Percentiles rank a stretch among this genome's conserved stretches.
Evolutionary conservation across 2,329 filamentous ascomycete genomes (phyloP).

Genomic region (Penicillium capsulatum): DNA sequence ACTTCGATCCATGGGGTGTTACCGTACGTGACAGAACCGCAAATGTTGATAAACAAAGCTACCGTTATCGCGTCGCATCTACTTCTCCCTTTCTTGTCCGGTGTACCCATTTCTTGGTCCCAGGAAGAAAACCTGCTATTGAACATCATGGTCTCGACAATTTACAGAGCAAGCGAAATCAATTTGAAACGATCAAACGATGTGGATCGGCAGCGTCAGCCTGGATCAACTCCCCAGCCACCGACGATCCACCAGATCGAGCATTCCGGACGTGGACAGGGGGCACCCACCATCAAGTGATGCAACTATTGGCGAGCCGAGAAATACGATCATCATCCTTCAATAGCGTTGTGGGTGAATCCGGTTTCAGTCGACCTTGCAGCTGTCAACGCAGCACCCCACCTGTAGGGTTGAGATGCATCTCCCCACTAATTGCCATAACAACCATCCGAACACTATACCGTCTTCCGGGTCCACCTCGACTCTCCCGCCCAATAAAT

Average conservation of each 20-base stretch:
- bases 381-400: conserved; percentile 16
- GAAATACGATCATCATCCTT: conserved; percentile 16
- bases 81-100: neutral
- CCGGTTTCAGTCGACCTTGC: conserved; percentile 18
- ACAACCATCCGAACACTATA: conserved; percentile 15
- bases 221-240: conserved; percentile 22
- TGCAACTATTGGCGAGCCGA: conserved; percentile 18
- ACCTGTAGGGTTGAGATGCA: conserved; percentile 13
- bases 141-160: too few species aligned
- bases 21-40: conserved; percentile 14
- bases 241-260: conserved; percentile 15
- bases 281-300: conserved; percentile 3
- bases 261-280: conserved; percentile 15
- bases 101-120: too few species aligned
- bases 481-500: neutral
- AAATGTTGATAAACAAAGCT: conserved; percentile 14
- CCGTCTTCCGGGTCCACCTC: conserved; percentile 6
- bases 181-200: conserved; percentile 7
- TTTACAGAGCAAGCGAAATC: conserved; percentile 6
- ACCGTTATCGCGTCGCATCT: neutral
- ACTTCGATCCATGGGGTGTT: conserved; percentile 6
- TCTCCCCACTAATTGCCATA: conserved; percentile 19
- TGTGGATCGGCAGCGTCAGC: conserved; percentile 20
- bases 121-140: too few species aligned
- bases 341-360: conserved; percentile 13